These are phyloP conservation scores for Pichia sp. DNA, from an alignment of 1,139 yeast species.

Conservation along the genomic window DNA sequence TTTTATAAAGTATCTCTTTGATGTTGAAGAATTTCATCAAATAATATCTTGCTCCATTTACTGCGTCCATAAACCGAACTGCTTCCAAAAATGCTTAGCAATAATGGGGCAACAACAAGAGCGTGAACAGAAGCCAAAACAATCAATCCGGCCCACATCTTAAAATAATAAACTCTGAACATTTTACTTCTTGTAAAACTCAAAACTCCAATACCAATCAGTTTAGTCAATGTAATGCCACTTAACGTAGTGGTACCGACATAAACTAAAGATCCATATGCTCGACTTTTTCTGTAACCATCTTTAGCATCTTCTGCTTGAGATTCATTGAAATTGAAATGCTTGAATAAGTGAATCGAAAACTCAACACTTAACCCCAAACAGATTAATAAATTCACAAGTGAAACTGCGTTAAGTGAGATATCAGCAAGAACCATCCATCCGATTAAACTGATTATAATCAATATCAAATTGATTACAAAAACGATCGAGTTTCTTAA, in stretches of 20 bases:
- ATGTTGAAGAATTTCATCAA: slow-evolving; percentile 5
- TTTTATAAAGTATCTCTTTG: neutral
- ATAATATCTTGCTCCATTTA: slow-evolving; percentile 5
- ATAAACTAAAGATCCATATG: slow-evolving; percentile 56
- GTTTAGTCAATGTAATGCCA: slow-evolving; percentile 85
- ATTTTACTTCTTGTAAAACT: slow-evolving; percentile 84
- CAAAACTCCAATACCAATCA: slow-evolving; percentile 79
- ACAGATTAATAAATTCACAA: slow-evolving; percentile 85
- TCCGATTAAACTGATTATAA: slow-evolving; percentile 71
- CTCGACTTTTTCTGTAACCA: slow-evolving; percentile 17
- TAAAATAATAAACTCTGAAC: slow-evolving; percentile 84
- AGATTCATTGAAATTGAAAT: slow-evolving; percentile 45
- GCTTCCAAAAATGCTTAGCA: slow-evolving; percentile 55
- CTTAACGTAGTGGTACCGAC: slow-evolving; percentile 87
- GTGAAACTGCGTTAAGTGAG: slow-evolving; percentile 79
- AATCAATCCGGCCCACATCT: slow-evolving; percentile 91
- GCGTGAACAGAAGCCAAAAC: slow-evolving; percentile 74
- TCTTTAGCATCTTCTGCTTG: slow-evolving; percentile 9
- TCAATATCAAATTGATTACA: slow-evolving; percentile 53
- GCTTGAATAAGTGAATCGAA: slow-evolving; percentile 79
- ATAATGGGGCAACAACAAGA: slow-evolving; percentile 68
- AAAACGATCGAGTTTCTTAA: slow-evolving; percentile 52
- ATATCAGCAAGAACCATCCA: slow-evolving; percentile 71
- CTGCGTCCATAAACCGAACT: slow-evolving; percentile 7
- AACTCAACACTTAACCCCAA: slow-evolving; percentile 92